Evolutionary conservation across 2,329 filamentous ascomycete species (phyloP), one percentile per base, ranked within the genome.

Genomic region (Penicillium sp.): DNA sequence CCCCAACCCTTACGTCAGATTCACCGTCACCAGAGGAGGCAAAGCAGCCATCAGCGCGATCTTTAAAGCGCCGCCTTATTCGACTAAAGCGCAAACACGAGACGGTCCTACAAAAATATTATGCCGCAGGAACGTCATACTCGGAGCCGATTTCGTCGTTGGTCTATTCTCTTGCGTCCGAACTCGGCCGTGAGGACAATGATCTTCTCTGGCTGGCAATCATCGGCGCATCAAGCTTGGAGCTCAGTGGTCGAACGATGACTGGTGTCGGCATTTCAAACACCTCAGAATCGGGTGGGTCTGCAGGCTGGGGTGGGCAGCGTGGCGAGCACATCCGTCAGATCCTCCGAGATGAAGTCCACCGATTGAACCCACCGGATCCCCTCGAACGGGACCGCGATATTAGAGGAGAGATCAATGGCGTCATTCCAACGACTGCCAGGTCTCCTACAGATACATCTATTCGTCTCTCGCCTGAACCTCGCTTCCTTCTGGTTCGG

Each of bases 161-260:
- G 80, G 87, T 97, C 73, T 99, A 98, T 78, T 96, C 93, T 0
- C 84, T 99, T 15, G 95, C 94, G 1, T 97, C 93, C 1, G 95
- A 98, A 73, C 86, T 99, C 7, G 95, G 95, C 65, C 90, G 93
- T 57, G 95, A 98, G 82, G 94, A 98, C 76, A 99, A 98, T 71
- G 93, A 99, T 71, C 83, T 98, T 24, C 84, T 99, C 15, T 99
- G 95, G 95, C 85, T 97, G 61, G 89, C 93, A 6, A 97, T 98
- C 72, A 92, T 99, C 28, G 95, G 95, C 6, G 92, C 97, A 38
- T 93, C 91, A n/a, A 96, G 93, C 17, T 89, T 96, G 78, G 93
- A 97, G 75, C 85, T 97, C 0, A 96, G 95, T 68, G 93, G 93
- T 17, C 89, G 92, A 59, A 94, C 92, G 22, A 92, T 91, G 49